These are phyloP conservation scores for thale cress (Arabidopsis thaliana) DNA, from an alignment of 345 rosid species.

Conservation along the genomic window DNA sequence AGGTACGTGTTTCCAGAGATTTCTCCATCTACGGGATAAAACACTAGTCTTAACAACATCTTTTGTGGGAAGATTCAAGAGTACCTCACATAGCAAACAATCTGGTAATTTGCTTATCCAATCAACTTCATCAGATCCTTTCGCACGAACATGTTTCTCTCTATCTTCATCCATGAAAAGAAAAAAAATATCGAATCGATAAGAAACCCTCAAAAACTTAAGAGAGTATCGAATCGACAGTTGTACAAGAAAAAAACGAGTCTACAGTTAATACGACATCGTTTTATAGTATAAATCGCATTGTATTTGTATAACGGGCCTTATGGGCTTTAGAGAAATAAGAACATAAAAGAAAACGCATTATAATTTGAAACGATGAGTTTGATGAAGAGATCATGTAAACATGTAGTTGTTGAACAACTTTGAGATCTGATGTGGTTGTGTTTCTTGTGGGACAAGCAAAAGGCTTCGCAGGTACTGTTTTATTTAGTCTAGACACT, in stretches of 20 bases:
- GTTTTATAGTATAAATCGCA: no score
- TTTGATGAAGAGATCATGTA: constrained; percentile 49
- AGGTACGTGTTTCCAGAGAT: not conserved
- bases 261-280: no score
- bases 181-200: not conserved
- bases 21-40: not conserved
- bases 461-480: constrained; percentile 49
- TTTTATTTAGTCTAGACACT: constrained; percentile 10
- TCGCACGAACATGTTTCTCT: not conserved
- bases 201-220: not conserved
- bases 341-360: no score
- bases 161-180: not conserved
- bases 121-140: not conserved
- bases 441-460: constrained; percentile 48
- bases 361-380: constrained; percentile 38
- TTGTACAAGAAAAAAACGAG: not conserved
- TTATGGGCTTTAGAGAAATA: no score
- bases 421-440: constrained; percentile 38
- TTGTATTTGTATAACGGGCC: no score
- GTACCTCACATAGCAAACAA: not conserved
- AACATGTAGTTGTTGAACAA: constrained; percentile 42
- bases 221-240: not conserved
- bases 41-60: not conserved
- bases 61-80: not conserved
- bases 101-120: not conserved